A percentile compares a stretch with the other conserved stretches of the same genome.
These are phyloP conservation scores for Mortierella sp. DNA, from an alignment of 371 early-diverging fungal genomes.

Conservation along the genomic window DNA sequence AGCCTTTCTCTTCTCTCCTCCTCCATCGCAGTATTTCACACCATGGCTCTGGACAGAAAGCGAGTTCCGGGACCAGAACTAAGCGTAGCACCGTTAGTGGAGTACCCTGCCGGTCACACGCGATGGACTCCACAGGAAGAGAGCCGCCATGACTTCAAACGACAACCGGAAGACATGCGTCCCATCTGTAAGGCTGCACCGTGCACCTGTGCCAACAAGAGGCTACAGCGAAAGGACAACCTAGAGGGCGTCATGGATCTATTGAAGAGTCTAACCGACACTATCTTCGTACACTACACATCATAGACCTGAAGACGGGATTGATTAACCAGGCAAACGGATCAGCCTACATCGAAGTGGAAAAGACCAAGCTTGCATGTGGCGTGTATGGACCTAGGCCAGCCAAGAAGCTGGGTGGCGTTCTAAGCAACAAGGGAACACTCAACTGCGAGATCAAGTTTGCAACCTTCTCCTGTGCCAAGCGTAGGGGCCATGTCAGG, in stretches of 20 bases:
- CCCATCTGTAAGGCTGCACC: conserved; percentile 63
- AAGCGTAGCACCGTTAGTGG: conserved; percentile 74
- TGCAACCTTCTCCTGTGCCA: conserved; percentile 85
- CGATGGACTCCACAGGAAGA: conserved; percentile 43
- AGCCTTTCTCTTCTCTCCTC: conserved; percentile 3
- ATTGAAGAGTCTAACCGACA: too few species aligned
- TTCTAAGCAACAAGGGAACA: conserved; percentile 69
- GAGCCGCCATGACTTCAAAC: conserved; percentile 49
- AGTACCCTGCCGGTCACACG: conserved; percentile 48
- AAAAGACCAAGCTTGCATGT: conserved; percentile 87
- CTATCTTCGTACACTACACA: neutral
- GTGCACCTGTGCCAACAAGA: too few species aligned
- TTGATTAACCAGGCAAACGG: conserved; percentile 88
- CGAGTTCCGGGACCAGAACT: conserved; percentile 81
- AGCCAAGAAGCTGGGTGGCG: conserved; percentile 29
- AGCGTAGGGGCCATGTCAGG: conserved; percentile 69
- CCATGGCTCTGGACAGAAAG: conserved; percentile 75
- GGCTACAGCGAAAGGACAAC: too few species aligned
- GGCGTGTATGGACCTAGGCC: conserved; percentile 91
- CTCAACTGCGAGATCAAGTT: conserved; percentile 91
- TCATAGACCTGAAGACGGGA: conserved; percentile 82
- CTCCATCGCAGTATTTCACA: neutral
- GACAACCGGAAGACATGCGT: conserved; percentile 72
- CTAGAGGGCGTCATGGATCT: too few species aligned
- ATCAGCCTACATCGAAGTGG: conserved; percentile 90